Percentiles rank a stretch among this genome's conserved stretches.
Conservation (phyloP, 441 rosid genomes). For the Raphanus hybrid region DNA sequence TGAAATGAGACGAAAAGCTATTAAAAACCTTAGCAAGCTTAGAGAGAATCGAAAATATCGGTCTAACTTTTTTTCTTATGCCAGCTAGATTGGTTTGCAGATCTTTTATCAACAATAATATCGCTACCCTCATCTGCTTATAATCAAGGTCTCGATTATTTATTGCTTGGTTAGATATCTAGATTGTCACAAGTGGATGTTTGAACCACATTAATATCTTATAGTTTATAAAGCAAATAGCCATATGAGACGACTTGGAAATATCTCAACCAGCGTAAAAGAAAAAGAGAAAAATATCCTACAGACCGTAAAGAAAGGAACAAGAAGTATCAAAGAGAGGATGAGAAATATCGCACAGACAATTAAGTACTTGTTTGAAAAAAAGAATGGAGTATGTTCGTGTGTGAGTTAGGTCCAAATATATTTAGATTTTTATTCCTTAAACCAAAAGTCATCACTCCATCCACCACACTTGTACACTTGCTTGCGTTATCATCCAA, state of each 20-base stretch:
- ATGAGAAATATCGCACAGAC: slow-evolving; percentile 10
- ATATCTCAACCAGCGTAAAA: slow-evolving; percentile 25
- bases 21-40: too few species aligned
- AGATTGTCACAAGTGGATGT: slow-evolving; percentile 12
- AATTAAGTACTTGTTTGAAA: slow-evolving; percentile 19
- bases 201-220: background rate
- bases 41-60: too few species aligned
- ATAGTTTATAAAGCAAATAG: slow-evolving; percentile 1
- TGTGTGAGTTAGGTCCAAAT: slow-evolving; percentile 28
- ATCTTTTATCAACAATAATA: background rate
- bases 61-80: background rate
- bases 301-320: slow-evolving; percentile 19
- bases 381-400: slow-evolving; percentile 18
- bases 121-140: background rate
- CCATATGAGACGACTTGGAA: background rate
- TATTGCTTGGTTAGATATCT: background rate
- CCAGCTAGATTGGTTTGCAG: too few species aligned
- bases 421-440: slow-evolving; percentile 30
- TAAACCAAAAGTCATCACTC: slow-evolving; percentile 15
- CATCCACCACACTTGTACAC: background rate
- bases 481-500: slow-evolving; percentile 5
- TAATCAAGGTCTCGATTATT: background rate
- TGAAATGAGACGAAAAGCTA: too few species aligned
- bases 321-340: slow-evolving; percentile 17
- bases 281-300: background rate